Evolutionary conservation across 192 early-diverging fungal species (phyloP), one percentile per base, ranked within the genome.

Genomic region (Backusella tuberculispora): DNA sequence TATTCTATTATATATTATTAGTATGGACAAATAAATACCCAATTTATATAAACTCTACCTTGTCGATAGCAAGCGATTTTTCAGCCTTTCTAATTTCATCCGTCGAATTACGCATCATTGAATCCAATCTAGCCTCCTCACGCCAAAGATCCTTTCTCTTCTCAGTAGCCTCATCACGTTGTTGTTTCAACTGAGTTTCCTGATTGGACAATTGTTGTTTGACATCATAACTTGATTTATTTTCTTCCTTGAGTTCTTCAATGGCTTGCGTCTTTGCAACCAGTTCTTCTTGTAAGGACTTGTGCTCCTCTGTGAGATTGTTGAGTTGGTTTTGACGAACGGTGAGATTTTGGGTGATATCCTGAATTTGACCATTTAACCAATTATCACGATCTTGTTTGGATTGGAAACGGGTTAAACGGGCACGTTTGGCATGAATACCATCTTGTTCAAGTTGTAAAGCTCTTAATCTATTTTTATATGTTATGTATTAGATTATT

Each of bases 371-470:
- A 29, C 75, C 78, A 5, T 82, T 80, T 46, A 99, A 80, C 89
- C 90, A 97, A 6, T 66, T 46, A 76, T 99, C 96, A 44, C 97
- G 92, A 46, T 96, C 90, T 1, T 67, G 78, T 71, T 93, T 87
- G 69, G 79, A 92, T 17, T 70, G 41, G 78, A 97, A 98, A 77
- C 91, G 91, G 2, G 88, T 83, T n/a, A 88, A 89, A 13, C 96
- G 91, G 13, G 93, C 94, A 78, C 96, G 94, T 80, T 95, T 97
- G 29, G 92, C 88, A 72, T 92, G 86, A n/a, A 99, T 85, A 3
- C 88, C 84, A 73, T 93, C 88, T 50, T 89, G 89, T 76, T 94
- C 87, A 46, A 91, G 76, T 41, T 97, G 91, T 38, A 85, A 75
- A 15, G 84, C 74, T 34, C 89, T 88, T 29, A 92, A 68, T 21